Evolutionary conservation across 2,329 filamentous ascomycete species (phyloP).

Genomic region (Colletotrichum sp.): DNA sequence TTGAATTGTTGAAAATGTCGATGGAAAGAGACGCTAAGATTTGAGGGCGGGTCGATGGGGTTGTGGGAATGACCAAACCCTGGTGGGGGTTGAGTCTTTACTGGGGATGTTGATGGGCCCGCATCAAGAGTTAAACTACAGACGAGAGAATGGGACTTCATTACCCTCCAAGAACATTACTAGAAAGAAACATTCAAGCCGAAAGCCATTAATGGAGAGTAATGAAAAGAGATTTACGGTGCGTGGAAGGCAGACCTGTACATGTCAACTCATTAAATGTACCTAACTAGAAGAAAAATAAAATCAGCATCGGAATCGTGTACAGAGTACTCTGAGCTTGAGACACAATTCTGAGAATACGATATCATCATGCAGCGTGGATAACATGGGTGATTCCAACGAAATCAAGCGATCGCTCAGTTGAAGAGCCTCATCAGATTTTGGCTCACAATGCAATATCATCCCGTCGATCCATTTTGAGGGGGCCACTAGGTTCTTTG

Average conservation of each 20-base stretch:
- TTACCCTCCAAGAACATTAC: accelerated
- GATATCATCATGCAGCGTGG: neutral
- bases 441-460: accelerated
- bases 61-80: neutral
- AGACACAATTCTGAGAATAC: neutral
- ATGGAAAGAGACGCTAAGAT: neutral
- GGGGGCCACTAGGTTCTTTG: neutral
- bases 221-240: neutral
- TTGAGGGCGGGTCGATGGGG: neutral
- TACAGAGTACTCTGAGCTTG: neutral
- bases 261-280: neutral
- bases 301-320: neutral
- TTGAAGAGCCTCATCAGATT: accelerated
- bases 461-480: neutral
- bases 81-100: neutral
- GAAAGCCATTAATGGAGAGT: neutral
- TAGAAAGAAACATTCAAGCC: neutral
- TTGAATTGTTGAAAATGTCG: neutral
- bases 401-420: neutral
- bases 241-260: neutral
- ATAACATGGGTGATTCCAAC: neutral
- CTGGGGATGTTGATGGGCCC: neutral
- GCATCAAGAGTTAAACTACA: neutral
- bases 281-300: too few relatives aligned
- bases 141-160: neutral